Conservation (phyloP, 768 basidiomycete species). For the Kwoniella bestiolae region DNA sequence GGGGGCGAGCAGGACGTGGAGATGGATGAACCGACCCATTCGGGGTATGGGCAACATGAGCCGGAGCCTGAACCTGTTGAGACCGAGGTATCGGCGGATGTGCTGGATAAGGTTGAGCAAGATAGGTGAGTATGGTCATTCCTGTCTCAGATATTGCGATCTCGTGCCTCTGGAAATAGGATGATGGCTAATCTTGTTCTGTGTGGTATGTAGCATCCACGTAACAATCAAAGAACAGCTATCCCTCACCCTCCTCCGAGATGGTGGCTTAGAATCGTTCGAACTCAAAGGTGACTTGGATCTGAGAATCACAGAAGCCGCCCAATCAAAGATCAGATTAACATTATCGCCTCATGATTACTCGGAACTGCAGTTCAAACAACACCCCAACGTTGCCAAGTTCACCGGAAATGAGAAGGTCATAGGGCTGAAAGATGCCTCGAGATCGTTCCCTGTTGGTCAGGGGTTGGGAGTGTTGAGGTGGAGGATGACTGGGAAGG, state of each 20-base stretch:
- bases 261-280: slow-evolving; percentile 86
- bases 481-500: slow-evolving; percentile 88
- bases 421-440: slow-evolving; percentile 81
- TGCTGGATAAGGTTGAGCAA: slow-evolving; percentile 71
- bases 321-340: slow-evolving; percentile 73
- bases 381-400: slow-evolving; percentile 92
- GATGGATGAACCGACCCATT: slow-evolving; percentile 24
- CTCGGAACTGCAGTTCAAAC: slow-evolving; percentile 83
- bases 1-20: slow-evolving; percentile 67
- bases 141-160: not conserved
- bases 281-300: slow-evolving; percentile 96
- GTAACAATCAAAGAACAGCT: slow-evolving; percentile 81
- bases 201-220: too few relatives aligned
- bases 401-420: slow-evolving; percentile 68
- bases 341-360: slow-evolving; percentile 64
- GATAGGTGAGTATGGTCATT: slow-evolving; percentile 66
- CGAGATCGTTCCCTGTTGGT: slow-evolving; percentile 81
- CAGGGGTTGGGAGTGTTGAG: slow-evolving; percentile 82
- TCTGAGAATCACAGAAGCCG: slow-evolving; percentile 77
- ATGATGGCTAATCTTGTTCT: too few relatives aligned
- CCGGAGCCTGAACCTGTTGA: slow-evolving; percentile 60
- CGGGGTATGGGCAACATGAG: slow-evolving; percentile 15
- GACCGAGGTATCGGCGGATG: slow-evolving; percentile 54
- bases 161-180: too few relatives aligned
- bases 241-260: slow-evolving; percentile 77